A percentile compares a stretch with the other conserved stretches of the same genome.
phyloP scores from a whole-genome alignment of 2,329 filamentous ascomycete genomes.

The Sordariomycetes sp. region DNA sequence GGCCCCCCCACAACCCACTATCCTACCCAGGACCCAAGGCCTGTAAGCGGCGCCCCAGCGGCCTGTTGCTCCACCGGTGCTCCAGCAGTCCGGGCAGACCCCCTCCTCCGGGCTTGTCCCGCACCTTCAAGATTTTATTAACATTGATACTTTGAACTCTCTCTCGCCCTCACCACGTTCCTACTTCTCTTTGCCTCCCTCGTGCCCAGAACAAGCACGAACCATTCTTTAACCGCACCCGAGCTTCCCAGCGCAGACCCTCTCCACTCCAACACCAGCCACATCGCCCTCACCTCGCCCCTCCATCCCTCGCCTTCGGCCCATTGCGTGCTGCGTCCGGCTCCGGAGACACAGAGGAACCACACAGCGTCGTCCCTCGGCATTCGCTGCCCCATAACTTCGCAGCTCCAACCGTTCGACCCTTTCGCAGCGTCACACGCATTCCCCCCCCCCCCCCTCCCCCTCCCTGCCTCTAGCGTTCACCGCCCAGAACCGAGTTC shows the following conservation, averaged over 20 bases:
- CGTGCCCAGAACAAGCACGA: not conserved
- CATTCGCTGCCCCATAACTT: not conserved
- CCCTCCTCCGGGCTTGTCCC: not conserved
- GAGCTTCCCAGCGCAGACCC: not conserved
- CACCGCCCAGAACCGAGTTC: not conserved
- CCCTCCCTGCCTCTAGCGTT: not conserved
- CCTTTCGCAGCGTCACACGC: not conserved
- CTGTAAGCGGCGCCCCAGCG: not conserved
- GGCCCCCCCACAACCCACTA: no score
- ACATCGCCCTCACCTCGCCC: not conserved
- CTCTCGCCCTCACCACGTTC: not conserved
- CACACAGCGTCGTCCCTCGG: not conserved
- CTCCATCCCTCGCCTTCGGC: not conserved
- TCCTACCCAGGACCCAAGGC: no score
- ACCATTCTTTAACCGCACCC: not conserved
- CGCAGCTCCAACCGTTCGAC: not conserved
- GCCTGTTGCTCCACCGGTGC: not conserved
- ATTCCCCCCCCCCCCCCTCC: not conserved
- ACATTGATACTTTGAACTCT: not conserved
- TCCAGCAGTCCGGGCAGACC: not conserved
- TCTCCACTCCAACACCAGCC: not conserved
- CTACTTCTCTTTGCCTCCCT: not conserved
- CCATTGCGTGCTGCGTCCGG: not conserved
- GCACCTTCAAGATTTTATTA: not conserved
- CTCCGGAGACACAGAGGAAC: not conserved